These are phyloP conservation scores for Aspergillus leporis DNA, from an alignment of 495 filamentous ascomycete genomes.

Conservation along the genomic window DNA sequence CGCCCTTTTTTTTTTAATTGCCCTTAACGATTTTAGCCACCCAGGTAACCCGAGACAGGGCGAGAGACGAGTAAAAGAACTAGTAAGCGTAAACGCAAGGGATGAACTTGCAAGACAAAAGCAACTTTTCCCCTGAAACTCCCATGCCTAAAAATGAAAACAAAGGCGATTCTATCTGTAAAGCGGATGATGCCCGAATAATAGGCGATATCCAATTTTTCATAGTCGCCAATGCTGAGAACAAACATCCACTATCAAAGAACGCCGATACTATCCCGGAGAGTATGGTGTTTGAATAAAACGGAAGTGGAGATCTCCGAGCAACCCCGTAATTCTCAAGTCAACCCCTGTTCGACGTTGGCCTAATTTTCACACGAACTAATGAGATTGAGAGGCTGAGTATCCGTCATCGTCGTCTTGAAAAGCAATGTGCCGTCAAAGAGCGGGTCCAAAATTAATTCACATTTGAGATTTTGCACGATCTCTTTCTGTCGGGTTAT, in stretches of 20 bases:
- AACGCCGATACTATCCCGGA: background rate
- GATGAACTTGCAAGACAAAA: background rate
- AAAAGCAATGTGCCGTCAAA: background rate
- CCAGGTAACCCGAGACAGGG: background rate
- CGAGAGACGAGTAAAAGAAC: background rate
- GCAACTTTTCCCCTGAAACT: background rate
- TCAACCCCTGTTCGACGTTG: background rate
- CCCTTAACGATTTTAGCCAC: background rate
- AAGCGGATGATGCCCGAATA: background rate
- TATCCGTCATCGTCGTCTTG: background rate
- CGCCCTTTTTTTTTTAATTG: background rate
- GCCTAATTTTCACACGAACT: background rate
- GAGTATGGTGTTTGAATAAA: background rate
- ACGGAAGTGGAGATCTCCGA: background rate
- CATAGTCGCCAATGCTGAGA: background rate
- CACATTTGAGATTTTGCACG: conserved; percentile 37
- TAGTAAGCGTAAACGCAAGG: background rate
- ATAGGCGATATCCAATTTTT: background rate
- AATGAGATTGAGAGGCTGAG: background rate
- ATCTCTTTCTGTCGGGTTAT: conserved; percentile 39
- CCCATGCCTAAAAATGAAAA: background rate
- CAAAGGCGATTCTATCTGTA: background rate
- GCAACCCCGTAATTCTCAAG: background rate
- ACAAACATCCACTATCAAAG: background rate
- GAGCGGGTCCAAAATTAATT: background rate